Base-by-base conservation (phyloP, 208 protist species). In the Tritrichomonas musculus region DNA sequence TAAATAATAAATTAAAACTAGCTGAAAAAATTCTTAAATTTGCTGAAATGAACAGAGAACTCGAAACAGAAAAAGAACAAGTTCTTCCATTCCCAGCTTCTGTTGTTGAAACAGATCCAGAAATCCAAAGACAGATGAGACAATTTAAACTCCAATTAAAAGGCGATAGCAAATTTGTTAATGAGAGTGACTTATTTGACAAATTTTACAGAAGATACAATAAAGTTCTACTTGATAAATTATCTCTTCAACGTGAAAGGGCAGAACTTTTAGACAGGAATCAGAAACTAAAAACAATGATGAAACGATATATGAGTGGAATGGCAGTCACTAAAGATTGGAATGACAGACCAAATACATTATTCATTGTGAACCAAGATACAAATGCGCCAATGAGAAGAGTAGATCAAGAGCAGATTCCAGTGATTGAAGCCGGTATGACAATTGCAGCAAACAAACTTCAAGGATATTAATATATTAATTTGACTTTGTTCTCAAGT, bases 201-300 rank as follows among this genome's bases (percentile, higher is more conserved):
- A 88, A 88, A 53, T 88, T 88, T 36, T 88, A 88, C 36, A 9
- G 77, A 88, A 88, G 77, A 88, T 88, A 55, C 30, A 88, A 88
- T 36, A 88, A 88, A 57, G 44, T 44, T 50, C 17, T 88, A 20
- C 13, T 88, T 1, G 77, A 88, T 50, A 88, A 44, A 39, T 50
- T 88, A 33, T 49, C 77, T 17, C 47, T 88, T 3, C 77, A 88
- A 47, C 8, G 77, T 13, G 77, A 88, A 47, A 88, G 57, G 22
- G 77, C 41, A 5, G 11, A 53, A n/a, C 77, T 57, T 20, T 17
- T 22, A 88, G 47, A 57, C 11, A 14, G 57, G 27, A 88, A 88
- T n/a, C 33, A 60, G 17, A 33, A 53, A 4, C 57, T 53, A 11
- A 88, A 57, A 33, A 60, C 25, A 22, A 53, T 88, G 27, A 17